A percentile compares a stretch with the other conserved stretches of the same genome.
phyloP scores from a whole-genome alignment of 2,329 filamentous ascomycete genomes.

The Fonsecaea pedrosoi region DNA sequence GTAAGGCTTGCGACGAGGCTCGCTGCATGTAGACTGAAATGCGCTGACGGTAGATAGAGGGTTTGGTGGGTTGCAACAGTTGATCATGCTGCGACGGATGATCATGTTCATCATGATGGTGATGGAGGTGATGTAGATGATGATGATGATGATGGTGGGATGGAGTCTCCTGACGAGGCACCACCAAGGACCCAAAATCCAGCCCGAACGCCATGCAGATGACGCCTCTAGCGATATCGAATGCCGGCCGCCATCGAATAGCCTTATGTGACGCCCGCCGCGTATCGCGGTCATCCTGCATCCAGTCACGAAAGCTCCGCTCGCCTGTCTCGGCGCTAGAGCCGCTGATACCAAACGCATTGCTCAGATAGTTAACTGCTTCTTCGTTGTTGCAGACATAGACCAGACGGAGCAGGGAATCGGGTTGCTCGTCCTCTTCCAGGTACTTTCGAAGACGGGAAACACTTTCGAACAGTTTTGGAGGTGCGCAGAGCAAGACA shows the following conservation, averaged over 20 bases:
- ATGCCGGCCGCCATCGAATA: conserved; percentile 25
- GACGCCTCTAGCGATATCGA: conserved; percentile 22
- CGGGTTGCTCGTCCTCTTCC: conserved; percentile 3
- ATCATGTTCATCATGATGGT: neutral
- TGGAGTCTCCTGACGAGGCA: neutral
- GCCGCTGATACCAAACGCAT: conserved; percentile 18
- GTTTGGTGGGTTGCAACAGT: neutral
- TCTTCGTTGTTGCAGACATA: conserved; percentile 29
- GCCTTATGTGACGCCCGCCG: conserved; percentile 23
- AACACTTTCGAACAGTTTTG: conserved; percentile 16
- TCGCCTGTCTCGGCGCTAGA: conserved; percentile 17
- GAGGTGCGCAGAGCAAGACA: conserved; percentile 13
- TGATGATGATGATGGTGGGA: neutral
- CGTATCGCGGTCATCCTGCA: conserved; percentile 19
- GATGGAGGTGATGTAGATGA: neutral
- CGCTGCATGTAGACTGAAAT: conserved; percentile 30
- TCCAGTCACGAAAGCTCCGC: conserved; percentile 28
- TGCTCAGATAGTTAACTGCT: conserved; percentile 21
- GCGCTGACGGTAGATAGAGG: conserved; percentile 19
- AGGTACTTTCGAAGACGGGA: conserved; percentile 16
- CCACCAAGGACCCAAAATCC: conserved; percentile 23
- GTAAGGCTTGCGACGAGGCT: conserved; percentile 2
- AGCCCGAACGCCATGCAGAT: conserved; percentile 27
- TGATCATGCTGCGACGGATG: neutral
- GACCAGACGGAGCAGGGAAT: conserved; percentile 16